phyloP scores from a whole-genome alignment of 352 stramenopile genomes.

The Globisporangium cystogenes region DNA sequence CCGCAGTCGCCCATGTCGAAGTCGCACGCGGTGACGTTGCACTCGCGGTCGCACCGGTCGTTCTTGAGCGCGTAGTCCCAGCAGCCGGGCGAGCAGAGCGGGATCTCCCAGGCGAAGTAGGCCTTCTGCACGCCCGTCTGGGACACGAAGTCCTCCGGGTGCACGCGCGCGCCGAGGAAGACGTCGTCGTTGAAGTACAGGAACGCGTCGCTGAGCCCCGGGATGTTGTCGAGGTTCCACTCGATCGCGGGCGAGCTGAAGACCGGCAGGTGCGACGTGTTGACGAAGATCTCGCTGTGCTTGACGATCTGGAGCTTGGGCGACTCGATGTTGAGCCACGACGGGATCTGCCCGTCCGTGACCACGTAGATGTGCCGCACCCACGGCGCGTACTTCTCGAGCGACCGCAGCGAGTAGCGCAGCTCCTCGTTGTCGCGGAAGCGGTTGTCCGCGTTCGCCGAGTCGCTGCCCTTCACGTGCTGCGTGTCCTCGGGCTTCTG shows the following conservation, averaged over 20 bases:
- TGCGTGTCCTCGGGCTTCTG: slow-evolving; percentile 38
- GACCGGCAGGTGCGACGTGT: slow-evolving; percentile 86
- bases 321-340: slow-evolving; percentile 88
- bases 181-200: slow-evolving; percentile 98
- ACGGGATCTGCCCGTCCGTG: slow-evolving; percentile 92
- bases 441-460: slow-evolving; percentile 83
- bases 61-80: slow-evolving; percentile 71
- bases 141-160: slow-evolving; percentile 91
- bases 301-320: slow-evolving; percentile 83
- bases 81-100: slow-evolving; percentile 83
- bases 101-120: slow-evolving; percentile 93
- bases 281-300: slow-evolving; percentile 89
- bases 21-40: slow-evolving; percentile 85
- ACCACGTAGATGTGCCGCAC: slow-evolving; percentile 93
- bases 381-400: slow-evolving; percentile 95
- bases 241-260: slow-evolving; percentile 95
- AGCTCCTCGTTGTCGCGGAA: slow-evolving; percentile 95
- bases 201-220: slow-evolving; percentile 88
- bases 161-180: slow-evolving; percentile 84
- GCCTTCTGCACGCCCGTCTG: slow-evolving; percentile 85
- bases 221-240: slow-evolving; percentile 92
- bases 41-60: slow-evolving; percentile 84
- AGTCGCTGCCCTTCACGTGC: slow-evolving; percentile 54
- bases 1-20: slow-evolving; percentile 94
- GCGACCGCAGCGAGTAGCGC: slow-evolving; percentile 88